Evolutionary conservation across 306 rosid species (phyloP).

Genomic region (Glycine soja): DNA sequence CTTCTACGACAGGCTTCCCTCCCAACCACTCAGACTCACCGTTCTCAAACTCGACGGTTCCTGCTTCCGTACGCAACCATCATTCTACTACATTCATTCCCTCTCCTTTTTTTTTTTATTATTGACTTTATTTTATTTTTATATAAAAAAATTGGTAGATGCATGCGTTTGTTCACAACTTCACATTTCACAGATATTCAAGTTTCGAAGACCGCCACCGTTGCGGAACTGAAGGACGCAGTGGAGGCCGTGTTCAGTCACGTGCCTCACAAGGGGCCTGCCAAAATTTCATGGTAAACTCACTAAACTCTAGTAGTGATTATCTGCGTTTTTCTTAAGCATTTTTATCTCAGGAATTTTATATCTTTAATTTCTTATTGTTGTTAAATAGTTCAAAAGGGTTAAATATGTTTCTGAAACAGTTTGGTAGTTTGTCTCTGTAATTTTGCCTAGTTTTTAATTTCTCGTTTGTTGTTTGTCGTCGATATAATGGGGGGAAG

Average conservation of each 20-base stretch:
- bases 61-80: constrained; percentile 70
- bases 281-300: constrained; percentile 78
- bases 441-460: too few species aligned
- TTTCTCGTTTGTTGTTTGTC: too few species aligned
- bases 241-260: constrained; percentile 75
- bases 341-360: too few species aligned
- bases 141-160: constrained; percentile 7
- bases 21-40: constrained; percentile 78
- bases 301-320: not conserved
- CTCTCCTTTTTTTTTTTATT: too few species aligned
- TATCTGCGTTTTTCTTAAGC: too few species aligned
- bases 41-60: constrained; percentile 91
- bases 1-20: constrained; percentile 65
- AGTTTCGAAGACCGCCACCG: constrained; percentile 65
- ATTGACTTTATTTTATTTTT: not conserved
- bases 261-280: constrained; percentile 79
- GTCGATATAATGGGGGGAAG: too few species aligned
- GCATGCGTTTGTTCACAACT: constrained; percentile 1
- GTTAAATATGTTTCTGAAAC: too few species aligned
- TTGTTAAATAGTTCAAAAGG: too few species aligned
- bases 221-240: constrained; percentile 74
- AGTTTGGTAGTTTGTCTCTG: too few species aligned
- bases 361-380: too few species aligned
- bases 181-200: constrained; percentile 57
- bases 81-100: not conserved